phyloP scores from a whole-genome alignment of 2,329 filamentous ascomycete species.

The Fusarium graminum region DNA sequence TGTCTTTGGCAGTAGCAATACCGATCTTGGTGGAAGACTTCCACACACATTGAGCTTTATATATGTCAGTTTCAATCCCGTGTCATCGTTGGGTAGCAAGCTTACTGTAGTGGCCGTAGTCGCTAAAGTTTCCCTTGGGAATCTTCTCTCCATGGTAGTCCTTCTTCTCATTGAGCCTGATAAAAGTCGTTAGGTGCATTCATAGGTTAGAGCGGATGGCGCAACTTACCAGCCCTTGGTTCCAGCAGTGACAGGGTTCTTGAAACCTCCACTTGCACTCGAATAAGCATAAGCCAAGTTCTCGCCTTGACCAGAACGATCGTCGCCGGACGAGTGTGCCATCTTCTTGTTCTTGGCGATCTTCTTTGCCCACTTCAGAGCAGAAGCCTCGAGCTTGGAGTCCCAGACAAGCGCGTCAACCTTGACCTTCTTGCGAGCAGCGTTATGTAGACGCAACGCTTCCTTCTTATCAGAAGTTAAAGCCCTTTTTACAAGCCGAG shows the following conservation, averaged over 20 bases:
- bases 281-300: slow-evolving; percentile 43
- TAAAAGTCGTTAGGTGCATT: accelerated
- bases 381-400: slow-evolving; percentile 21
- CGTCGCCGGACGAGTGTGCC: slow-evolving; percentile 17
- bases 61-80: neutral
- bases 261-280: slow-evolving; percentile 4
- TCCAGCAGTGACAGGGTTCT: slow-evolving; percentile 32
- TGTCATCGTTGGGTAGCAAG: accelerated
- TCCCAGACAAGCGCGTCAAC: slow-evolving; percentile 35
- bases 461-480: slow-evolving; percentile 36
- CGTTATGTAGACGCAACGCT: slow-evolving; percentile 37
- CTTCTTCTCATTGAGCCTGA: slow-evolving; percentile 38
- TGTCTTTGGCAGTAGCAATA: slow-evolving; percentile 47
- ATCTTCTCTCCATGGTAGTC: slow-evolving; percentile 41
- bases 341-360: slow-evolving; percentile 36
- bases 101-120: slow-evolving; percentile 51
- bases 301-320: slow-evolving; percentile 40
- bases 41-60: slow-evolving; percentile 51
- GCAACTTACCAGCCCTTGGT: slow-evolving; percentile 36
- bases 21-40: slow-evolving; percentile 51
- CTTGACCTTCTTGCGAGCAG: slow-evolving; percentile 34
- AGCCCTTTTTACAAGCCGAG: slow-evolving; percentile 14
- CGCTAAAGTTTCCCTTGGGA: slow-evolving; percentile 41
- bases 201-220: accelerated
- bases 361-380: slow-evolving; percentile 34